Evolutionary conservation across 176 grass and related monocot species (phyloP), one percentile per base, ranked within the genome.

Genomic region (Aegilops umbellulata): DNA sequence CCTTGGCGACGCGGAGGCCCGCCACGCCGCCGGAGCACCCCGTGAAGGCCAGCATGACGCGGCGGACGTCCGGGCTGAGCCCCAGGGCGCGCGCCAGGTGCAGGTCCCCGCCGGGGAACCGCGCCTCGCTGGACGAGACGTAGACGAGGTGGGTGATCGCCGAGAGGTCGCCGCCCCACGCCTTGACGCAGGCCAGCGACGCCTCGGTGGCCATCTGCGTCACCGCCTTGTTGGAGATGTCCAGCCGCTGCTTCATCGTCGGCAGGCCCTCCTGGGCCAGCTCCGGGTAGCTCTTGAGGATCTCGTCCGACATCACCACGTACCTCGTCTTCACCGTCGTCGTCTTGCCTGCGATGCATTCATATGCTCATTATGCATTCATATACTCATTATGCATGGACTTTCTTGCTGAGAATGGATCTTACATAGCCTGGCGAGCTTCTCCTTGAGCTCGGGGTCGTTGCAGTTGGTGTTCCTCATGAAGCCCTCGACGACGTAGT

Each of bases 301-400:
- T 94, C 79, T 97, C 94, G n/a, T 97, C 94, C 23, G 90, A 89
- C 94, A 97, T 92, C 32, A 94, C 92, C 27, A 92, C 92, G 39
- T 97, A 97, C 35, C 94, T 67, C 3, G 92, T 97, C 65, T 92
- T 97, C 47, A 97, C 92, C 17, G 92, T 94, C 12, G 94, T 92
- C 57, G 88, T 94, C 80, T 97, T 90, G 81, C 92, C 91, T 97
- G 66, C 62, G 19, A 14, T 25, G 69, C 70, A 73, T 10, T 2
- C 16, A 7, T 8, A 31, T 32, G 2, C 29, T 29, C 29, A 29
- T 29, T 29, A 29, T 29, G 29, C 29, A 29, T 29, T 29, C 29
- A 29, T 29, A 29, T 29, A 38, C 36, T 73, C 38, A 35, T 11
- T 10, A n/a, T 36, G 16, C 9, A 4, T 44, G 26, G 13, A 23